Evolutionary conservation across 805 yeast genomes (phyloP), one percentile per base, ranked within the genome.

Genomic region (Starmerella davenportii): DNA sequence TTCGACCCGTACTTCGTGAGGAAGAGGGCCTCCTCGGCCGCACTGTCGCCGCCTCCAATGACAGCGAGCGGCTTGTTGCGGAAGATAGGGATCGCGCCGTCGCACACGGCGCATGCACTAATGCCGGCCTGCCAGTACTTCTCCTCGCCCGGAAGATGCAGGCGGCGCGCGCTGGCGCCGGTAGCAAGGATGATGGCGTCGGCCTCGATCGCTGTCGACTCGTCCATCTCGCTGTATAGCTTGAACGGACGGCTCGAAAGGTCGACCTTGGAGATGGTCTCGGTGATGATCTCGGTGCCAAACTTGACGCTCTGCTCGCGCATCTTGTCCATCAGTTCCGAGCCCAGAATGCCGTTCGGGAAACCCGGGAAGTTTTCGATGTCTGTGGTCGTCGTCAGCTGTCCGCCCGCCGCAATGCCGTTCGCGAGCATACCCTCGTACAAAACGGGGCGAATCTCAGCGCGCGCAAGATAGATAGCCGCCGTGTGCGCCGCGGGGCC

Each of bases 401-500:
- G 99, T 44, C 98, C 98, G 53, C 98, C 98, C 21, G 98, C 95
- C 38, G 98, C 98, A 51, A 87, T 71, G 51, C 98, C 98, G 62
- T 90, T 90, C 48, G 98, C 98, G 57, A 78, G 66, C 78, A 87
- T 68, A 54, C 98, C 98, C 65, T 90, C 98, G 63, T 84, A 90
- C 51, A 90, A 61, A 23, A 79, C 75, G 19, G 98, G 95, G 62
- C 79, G 76, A 56, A 84, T 73, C 68, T 90, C 98, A 32, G 98
- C 98, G 62, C 98, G 77, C 23, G 96, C 77, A 39, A 90, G 68
- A 62, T 90, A 90, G 60, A 90, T 81, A 48, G 98, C 98, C 37
- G 98, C 98, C 33, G 98, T 90, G 69, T 90, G 95, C 40, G 95
- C 98, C 41, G 98, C 98, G 41, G 98, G 98, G 52, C 98, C 98